phyloP scores from a whole-genome alignment of 2,329 filamentous ascomycete species.

The Neofusicoccum laricinum region DNA sequence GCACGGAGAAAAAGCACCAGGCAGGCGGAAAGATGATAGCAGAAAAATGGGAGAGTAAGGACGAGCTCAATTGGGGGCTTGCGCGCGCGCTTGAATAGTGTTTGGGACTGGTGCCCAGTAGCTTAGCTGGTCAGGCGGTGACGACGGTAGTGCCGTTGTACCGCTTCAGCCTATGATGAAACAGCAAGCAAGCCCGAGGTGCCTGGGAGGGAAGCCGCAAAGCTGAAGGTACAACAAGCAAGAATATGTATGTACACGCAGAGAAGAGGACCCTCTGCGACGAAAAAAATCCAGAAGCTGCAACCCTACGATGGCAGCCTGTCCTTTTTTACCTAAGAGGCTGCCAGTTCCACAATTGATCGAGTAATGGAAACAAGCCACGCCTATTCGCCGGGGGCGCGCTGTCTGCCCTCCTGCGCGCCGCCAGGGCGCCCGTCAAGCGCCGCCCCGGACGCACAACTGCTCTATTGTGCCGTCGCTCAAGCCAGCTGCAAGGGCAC shows the following conservation, averaged over 20 bases:
- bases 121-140: slow-evolving; percentile 7
- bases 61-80: not conserved
- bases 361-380: slow-evolving; percentile 18
- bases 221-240: too few species aligned
- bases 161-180: slow-evolving; percentile 5
- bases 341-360: slow-evolving; percentile 16
- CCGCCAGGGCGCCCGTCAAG: not conserved
- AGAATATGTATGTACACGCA: not conserved
- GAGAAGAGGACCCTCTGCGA: not conserved
- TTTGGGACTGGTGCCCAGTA: slow-evolving; percentile 9
- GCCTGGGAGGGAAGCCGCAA: not conserved
- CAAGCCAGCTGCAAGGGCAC: not conserved
- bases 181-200: not conserved
- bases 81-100: not conserved
- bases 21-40: not conserved
- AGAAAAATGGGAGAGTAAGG: not conserved
- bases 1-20: not conserved
- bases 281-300: not conserved
- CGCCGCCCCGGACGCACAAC: not conserved
- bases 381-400: not conserved
- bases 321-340: slow-evolving; percentile 14
- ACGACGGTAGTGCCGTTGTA: slow-evolving; percentile 2
- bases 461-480: not conserved
- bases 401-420: not conserved
- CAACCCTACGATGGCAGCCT: slow-evolving; percentile 13